These are phyloP conservation scores for Botryotinia globosa DNA, from an alignment of 2,329 filamentous ascomycete species.

Conservation along the genomic window DNA sequence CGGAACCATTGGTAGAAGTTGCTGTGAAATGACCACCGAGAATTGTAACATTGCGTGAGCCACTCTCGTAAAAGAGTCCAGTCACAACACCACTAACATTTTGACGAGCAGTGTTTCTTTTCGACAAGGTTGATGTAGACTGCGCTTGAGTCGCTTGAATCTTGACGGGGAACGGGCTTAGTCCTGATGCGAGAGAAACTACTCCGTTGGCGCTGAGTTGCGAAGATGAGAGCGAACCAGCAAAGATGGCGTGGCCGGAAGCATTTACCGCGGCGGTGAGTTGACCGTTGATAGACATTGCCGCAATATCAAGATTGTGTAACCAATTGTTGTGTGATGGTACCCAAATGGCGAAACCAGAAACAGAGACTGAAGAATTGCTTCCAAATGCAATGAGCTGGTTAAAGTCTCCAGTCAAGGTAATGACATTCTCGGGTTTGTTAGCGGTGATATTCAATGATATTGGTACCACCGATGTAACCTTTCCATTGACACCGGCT, in stretches of 20 bases:
- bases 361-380: constrained; percentile 58
- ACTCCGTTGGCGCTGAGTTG: constrained; percentile 71
- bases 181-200: constrained; percentile 56
- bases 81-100: constrained; percentile 67
- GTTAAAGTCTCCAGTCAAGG: constrained; percentile 77
- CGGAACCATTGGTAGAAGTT: constrained; percentile 63
- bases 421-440: constrained; percentile 69
- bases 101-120: constrained; percentile 46
- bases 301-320: constrained; percentile 66
- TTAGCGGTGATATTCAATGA: constrained; percentile 72
- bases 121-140: constrained; percentile 42
- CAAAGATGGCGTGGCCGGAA: constrained; percentile 64
- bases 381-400: constrained; percentile 66
- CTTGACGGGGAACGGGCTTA: constrained; percentile 58
- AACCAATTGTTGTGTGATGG: constrained; percentile 84
- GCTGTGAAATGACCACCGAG: constrained; percentile 84
- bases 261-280: constrained; percentile 70
- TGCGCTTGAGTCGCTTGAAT: constrained; percentile 45
- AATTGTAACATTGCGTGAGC: constrained; percentile 75
- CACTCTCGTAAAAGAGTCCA: constrained; percentile 72
- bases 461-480: constrained; percentile 72
- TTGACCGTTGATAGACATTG: constrained; percentile 67
- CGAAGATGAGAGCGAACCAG: constrained; percentile 77
- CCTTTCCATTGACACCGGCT: constrained; percentile 78
- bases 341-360: constrained; percentile 89